Conservation (phyloP, 306 rosid species). For the Chamaecrista fasciculata region DNA sequence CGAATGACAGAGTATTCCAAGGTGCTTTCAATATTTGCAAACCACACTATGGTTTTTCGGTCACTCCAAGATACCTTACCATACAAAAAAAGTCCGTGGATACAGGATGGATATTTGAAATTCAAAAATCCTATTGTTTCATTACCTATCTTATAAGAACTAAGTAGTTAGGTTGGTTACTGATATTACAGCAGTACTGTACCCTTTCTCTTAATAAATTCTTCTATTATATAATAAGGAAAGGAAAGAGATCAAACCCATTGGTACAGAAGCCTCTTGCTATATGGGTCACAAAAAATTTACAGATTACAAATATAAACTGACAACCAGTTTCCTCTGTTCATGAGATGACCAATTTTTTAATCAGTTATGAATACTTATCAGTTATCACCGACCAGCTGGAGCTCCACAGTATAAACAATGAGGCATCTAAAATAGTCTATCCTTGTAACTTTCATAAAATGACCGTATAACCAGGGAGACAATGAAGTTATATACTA, state of each 20-base stretch:
- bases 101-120: no score
- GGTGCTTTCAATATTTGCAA: slow-evolving; percentile 42
- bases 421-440: slow-evolving; percentile 58
- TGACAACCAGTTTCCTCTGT: slow-evolving; percentile 73
- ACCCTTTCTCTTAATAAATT: no score
- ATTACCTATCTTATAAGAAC: no score
- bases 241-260: no score
- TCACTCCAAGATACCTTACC: no score
- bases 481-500: slow-evolving; percentile 44
- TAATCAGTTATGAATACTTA: slow-evolving; percentile 71
- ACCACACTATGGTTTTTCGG: slow-evolving; percentile 28
- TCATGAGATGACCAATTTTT: slow-evolving; percentile 69
- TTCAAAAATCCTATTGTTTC: no score
- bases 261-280: no score
- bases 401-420: slow-evolving; percentile 69
- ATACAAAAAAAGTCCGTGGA: no score
- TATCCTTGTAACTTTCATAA: slow-evolving; percentile 64
- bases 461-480: slow-evolving; percentile 51
- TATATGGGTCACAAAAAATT: slow-evolving; percentile 43
- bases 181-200: no score
- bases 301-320: slow-evolving; percentile 78
- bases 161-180: no score
- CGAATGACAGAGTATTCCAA: slow-evolving; percentile 64
- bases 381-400: slow-evolving; percentile 55
- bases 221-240: no score